A percentile compares a stretch with the other conserved stretches of the same genome.
phyloP scores from a whole-genome alignment of 2,329 filamentous ascomycete genomes.

The Nectriaceae sp. region DNA sequence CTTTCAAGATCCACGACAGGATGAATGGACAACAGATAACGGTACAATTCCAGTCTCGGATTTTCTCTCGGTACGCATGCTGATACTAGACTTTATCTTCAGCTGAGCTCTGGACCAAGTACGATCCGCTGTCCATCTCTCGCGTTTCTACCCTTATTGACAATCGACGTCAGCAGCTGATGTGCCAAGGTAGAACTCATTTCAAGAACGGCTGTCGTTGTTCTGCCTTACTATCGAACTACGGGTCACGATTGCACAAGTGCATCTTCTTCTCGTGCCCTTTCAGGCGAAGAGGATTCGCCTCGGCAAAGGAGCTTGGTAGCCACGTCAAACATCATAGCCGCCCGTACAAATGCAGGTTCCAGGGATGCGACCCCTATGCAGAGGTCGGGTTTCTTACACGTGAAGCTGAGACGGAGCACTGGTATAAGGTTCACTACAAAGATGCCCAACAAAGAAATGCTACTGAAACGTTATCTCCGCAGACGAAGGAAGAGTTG shows the following conservation, averaged over 20 bases:
- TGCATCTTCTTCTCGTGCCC: not conserved
- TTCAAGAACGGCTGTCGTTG: too few relatives aligned
- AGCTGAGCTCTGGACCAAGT: too few relatives aligned
- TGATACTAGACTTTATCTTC: too few relatives aligned
- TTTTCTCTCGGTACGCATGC: too few relatives aligned
- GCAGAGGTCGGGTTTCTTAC: not conserved
- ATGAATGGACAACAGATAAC: too few relatives aligned
- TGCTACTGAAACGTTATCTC: conserved; percentile 20
- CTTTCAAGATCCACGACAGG: too few relatives aligned
- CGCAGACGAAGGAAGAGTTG: conserved; percentile 20
- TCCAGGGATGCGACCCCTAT: conserved; percentile 1
- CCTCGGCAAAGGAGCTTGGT: too few relatives aligned
- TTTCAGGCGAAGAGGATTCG: not conserved
- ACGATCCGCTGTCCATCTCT: too few relatives aligned
- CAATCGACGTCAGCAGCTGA: not conserved
- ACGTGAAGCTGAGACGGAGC: not conserved
- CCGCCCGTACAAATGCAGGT: conserved; percentile 4
- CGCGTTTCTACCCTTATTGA: too few relatives aligned
- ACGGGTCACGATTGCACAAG: not conserved
- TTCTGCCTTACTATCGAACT: not conserved
- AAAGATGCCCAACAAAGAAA: too few relatives aligned
- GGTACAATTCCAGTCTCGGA: too few relatives aligned
- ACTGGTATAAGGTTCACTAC: conserved; percentile 3
- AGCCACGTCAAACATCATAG: conserved; percentile 1
- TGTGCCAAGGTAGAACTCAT: too few relatives aligned